Evolutionary conservation across 345 rosid genomes (phyloP).

Genomic region (Bruguiera parviflora): DNA sequence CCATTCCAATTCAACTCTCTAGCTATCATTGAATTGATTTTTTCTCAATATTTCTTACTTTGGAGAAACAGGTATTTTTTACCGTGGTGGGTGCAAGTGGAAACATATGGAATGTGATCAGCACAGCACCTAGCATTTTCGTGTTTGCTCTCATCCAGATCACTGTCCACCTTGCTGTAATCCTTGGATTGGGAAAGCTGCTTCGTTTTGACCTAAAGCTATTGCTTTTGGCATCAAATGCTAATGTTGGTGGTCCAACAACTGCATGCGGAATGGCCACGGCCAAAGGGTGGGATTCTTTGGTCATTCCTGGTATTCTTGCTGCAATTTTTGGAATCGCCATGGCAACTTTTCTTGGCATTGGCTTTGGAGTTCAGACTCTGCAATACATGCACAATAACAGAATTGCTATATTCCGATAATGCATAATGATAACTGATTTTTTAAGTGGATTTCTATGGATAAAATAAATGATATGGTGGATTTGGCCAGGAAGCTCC

Average conservation of each 20-base stretch:
- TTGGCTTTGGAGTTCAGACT: slow-evolving; percentile 50
- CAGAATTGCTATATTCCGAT: background rate
- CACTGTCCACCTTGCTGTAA: slow-evolving; percentile 60
- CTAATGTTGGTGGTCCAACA: slow-evolving; percentile 89
- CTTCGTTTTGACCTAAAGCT: slow-evolving; percentile 58
- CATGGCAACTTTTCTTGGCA: slow-evolving; percentile 73
- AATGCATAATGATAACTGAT: background rate
- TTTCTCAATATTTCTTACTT: background rate
- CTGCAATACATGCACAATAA: slow-evolving; percentile 44
- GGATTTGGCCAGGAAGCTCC: too few relatives aligned
- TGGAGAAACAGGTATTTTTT: slow-evolving; percentile 61
- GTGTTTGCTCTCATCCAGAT: slow-evolving; percentile 74
- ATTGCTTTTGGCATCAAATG: slow-evolving; percentile 86
- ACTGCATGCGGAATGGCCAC: slow-evolving; percentile 95
- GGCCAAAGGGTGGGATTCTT: slow-evolving; percentile 73
- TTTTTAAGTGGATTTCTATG: background rate
- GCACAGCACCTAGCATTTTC: slow-evolving; percentile 86
- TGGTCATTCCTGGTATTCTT: slow-evolving; percentile 66
- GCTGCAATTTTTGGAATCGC: slow-evolving; percentile 78
- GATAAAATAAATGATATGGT: background rate
- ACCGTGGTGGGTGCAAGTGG: slow-evolving; percentile 86
- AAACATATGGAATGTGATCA: slow-evolving; percentile 71
- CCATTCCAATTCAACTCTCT: background rate
- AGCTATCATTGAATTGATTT: background rate
- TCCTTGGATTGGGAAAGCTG: slow-evolving; percentile 77